Conservation (phyloP, 305 asterid species). For the Fraxinus paxiana region DNA sequence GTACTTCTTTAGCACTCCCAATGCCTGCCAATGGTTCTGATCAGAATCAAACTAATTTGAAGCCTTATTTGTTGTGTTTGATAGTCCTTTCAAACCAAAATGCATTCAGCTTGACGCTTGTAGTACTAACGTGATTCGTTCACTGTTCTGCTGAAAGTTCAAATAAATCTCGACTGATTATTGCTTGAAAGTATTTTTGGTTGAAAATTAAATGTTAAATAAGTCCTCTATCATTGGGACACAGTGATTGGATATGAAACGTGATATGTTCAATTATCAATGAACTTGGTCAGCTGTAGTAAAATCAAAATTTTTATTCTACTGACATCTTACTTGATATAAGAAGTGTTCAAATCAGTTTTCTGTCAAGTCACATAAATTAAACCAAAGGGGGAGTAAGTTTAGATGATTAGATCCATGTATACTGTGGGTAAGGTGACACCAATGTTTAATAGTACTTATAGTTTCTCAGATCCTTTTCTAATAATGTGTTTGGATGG, state of each 20-base stretch:
- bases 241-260: background rate
- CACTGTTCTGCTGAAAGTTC: background rate
- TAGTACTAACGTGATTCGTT: background rate
- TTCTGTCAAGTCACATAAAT: background rate
- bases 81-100: background rate
- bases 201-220: background rate
- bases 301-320: background rate
- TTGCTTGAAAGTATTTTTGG: background rate
- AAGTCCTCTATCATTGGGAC: background rate
- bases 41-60: background rate
- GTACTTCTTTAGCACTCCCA: background rate
- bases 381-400: background rate
- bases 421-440: constrained; percentile 2
- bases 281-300: background rate
- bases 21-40: background rate
- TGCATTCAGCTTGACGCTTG: background rate
- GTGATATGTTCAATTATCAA: background rate
- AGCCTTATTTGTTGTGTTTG: background rate
- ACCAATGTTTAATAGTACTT: background rate
- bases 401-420: background rate
- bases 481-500: constrained; percentile 4
- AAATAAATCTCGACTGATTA: background rate
- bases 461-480: background rate
- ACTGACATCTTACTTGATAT: background rate
- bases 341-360: background rate